Evolutionary conservation across 805 yeast species (phyloP).

Genomic region (Metschnikowia peoriensis): DNA sequence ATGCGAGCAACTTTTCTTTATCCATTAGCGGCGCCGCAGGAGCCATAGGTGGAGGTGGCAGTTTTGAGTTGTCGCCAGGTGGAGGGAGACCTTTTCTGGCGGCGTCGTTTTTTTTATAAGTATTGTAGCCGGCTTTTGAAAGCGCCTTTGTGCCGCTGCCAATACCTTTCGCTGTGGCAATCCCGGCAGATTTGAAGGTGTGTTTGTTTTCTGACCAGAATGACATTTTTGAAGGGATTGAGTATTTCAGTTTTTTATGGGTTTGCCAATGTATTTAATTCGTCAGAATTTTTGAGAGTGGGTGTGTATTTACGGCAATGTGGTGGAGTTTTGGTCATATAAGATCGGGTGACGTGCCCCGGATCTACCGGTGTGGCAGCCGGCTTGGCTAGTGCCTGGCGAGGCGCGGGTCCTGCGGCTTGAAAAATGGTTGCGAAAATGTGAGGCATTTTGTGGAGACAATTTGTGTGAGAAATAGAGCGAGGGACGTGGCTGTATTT

Average conservation of each 20-base stretch:
- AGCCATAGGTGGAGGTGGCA: constrained; percentile 1
- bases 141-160: constrained; percentile 50
- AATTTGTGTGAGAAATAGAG: neutral
- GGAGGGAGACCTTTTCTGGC: constrained; percentile 23
- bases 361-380: neutral
- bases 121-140: constrained; percentile 49
- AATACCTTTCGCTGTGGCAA: constrained; percentile 48
- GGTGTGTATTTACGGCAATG: neutral
- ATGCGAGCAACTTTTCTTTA: constrained; percentile 28
- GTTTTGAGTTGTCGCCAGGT: neutral
- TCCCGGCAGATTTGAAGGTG: constrained; percentile 48
- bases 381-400: neutral
- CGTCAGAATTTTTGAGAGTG: too few species aligned
- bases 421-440: neutral
- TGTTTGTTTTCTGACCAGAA: constrained; percentile 56
- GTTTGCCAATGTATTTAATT: neutral
- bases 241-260: neutral
- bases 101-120: constrained; percentile 45
- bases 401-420: neutral
- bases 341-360: neutral
- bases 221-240: constrained; percentile 16
- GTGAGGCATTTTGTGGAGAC: neutral
- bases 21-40: constrained; percentile 15
- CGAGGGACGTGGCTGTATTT: neutral
- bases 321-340: neutral